Percentiles rank a stretch among this genome's conserved stretches.
Conservation (phyloP, 2,329 filamentous ascomycete species). For the Pseudogymnoascus sp. region DNA sequence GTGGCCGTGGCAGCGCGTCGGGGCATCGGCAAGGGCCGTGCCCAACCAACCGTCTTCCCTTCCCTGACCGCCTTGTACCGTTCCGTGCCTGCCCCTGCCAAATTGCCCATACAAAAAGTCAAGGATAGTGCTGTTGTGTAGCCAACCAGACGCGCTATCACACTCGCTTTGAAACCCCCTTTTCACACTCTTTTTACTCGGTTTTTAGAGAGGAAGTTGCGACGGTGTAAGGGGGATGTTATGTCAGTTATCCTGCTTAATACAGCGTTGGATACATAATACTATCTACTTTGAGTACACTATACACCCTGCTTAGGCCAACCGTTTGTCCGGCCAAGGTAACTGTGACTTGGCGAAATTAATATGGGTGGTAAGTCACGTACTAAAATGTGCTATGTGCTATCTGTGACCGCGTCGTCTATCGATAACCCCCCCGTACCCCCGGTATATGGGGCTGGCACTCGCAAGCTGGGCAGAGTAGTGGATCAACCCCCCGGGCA, state of each 20-base stretch:
- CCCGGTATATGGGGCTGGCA: slow-evolving; percentile 3
- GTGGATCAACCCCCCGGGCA: neutral
- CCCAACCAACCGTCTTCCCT: neutral
- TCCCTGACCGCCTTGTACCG: neutral
- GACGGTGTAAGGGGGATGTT: neutral
- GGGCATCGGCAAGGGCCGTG: slow-evolving; percentile 4
- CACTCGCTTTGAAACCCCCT: slow-evolving; percentile 1
- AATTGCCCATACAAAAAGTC: neutral
- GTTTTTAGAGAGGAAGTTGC: neutral
- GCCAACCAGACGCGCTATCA: slow-evolving; percentile 4
- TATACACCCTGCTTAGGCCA: neutral
- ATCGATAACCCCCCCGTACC: neutral
- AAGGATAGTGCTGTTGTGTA: neutral
- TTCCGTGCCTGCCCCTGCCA: neutral
- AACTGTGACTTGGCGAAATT: neutral
- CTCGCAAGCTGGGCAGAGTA: neutral
- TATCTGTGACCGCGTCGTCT: neutral
- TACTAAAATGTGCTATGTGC: neutral
- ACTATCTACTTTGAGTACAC: neutral
- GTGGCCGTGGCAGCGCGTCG: slow-evolving; percentile 4
- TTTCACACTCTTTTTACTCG: neutral
- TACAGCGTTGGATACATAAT: neutral
- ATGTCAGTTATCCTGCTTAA: neutral
- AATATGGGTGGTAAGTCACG: neutral
- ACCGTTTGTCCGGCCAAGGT: neutral